Evolutionary conservation across 441 rosid species (phyloP), one percentile per base, ranked within the genome.

Genomic region (Populus trichocarpa): DNA sequence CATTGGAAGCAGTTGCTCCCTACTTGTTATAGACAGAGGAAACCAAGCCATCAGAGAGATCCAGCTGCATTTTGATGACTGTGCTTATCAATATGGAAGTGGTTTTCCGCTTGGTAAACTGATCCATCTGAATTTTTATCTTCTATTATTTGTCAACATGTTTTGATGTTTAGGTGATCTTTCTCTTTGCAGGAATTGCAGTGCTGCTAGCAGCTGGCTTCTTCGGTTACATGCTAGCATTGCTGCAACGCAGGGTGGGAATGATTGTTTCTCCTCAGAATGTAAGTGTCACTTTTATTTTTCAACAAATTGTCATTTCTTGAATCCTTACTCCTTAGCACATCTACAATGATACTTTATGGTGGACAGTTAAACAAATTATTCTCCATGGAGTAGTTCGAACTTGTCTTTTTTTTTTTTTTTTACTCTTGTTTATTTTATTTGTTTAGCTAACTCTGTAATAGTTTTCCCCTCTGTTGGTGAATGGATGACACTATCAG

Each of bases 1-100:
- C 65, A 76, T 92, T 67, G 91, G 91, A 83, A 90, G 93, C 73
- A 93, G 92, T 84, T 96, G 98, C 84, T 93, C 99, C 79, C 90
- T 96, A 59, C 78, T 93, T 80, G 90, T 94, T 67, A 79, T 91
- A 84, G 99, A 96, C 84, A 89, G 97, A 85, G 99, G 96, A 67
- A 89, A 93, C 82, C 95, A 81, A 84, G 91, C 95, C 71, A 91
- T 94, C 67, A 88, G 94, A 67, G 98, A 96, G 88, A 92, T 96
- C 78, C 98, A 90, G 79, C 97, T 96, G 83, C 90, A 88, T 25
- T 80, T 88, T 40, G 91, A 93, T 30, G 98, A 96, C 82, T 96
- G 99, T 81, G 89, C 94, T 63, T 83, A 89, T 72, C 91, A 88
- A 59, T 87, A 86, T 79, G 97, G 85, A 75, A 81, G 86, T 74